Evolutionary conservation across 2,329 filamentous ascomycete genomes (phyloP).

Genomic region (Colletotrichum sp.): DNA sequence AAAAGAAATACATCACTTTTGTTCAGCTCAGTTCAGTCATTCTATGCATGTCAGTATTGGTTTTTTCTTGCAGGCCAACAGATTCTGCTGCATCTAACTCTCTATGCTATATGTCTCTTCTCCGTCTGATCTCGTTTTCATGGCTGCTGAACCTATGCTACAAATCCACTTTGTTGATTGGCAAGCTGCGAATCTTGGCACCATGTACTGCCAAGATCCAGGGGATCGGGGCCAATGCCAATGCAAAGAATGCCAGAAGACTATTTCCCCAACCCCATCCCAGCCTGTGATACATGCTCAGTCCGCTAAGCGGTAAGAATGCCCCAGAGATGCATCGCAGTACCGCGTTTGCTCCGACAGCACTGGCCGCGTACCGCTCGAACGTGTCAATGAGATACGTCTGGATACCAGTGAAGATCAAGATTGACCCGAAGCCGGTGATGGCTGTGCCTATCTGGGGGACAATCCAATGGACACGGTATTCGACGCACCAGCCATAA

Average conservation of each 20-base stretch:
- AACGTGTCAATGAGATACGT: conserved; percentile 33
- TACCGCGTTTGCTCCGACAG: conserved; percentile 31
- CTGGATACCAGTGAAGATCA: conserved; percentile 10
- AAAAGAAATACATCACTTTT: background rate
- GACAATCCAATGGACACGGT: conserved; percentile 60
- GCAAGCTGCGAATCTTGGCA: background rate
- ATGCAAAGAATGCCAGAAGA: conserved; percentile 51
- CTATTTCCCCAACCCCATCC: conserved; percentile 57
- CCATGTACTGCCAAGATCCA: conserved; percentile 23
- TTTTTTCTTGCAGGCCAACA: background rate
- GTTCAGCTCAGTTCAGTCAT: background rate
- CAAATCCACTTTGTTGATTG: background rate
- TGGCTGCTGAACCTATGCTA: background rate
- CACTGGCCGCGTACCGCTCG: conserved; percentile 29
- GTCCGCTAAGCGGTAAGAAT: conserved; percentile 65
- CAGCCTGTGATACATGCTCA: conserved; percentile 46
- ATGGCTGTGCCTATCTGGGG: conserved; percentile 62
- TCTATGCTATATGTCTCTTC: background rate
- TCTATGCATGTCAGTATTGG: background rate
- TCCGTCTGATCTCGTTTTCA: background rate
- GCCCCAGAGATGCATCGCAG: conserved; percentile 68
- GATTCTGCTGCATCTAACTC: background rate
- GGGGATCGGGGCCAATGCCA: conserved; percentile 38
- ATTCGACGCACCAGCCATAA: conserved; percentile 63
- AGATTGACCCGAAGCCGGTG: conserved; percentile 47